Conservation (phyloP, 768 basidiomycete species). For the Leccinum subgranulosum region DNA sequence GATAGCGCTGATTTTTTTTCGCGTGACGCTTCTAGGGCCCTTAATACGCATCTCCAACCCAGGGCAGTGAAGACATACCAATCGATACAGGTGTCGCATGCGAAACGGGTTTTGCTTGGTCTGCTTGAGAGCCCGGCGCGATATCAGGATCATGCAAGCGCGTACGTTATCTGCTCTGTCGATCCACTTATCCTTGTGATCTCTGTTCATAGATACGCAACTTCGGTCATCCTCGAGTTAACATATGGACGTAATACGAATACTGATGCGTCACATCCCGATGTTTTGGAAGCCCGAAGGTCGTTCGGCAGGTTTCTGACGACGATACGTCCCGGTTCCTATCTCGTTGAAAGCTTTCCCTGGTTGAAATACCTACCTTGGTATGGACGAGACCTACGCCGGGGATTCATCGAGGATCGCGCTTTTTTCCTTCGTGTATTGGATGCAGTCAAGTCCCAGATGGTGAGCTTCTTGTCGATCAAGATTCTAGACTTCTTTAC, state of each 20-base stretch:
- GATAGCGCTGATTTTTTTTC: not conserved
- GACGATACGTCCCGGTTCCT: constrained; percentile 28
- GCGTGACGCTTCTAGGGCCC: constrained; percentile 36
- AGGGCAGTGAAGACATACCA: constrained; percentile 43
- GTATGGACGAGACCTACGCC: constrained; percentile 52
- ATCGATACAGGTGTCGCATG: constrained; percentile 40
- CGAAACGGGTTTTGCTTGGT: constrained; percentile 7
- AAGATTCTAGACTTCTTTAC: not conserved
- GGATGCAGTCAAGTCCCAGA: constrained; percentile 37
- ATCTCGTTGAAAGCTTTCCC: constrained; percentile 34
- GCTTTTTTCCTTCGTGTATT: constrained; percentile 46
- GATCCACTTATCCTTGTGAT: constrained; percentile 6
- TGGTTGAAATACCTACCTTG: constrained; percentile 48
- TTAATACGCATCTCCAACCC: constrained; percentile 53
- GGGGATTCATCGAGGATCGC: constrained; percentile 49
- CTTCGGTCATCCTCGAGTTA: constrained; percentile 13
- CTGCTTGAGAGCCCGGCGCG: constrained; percentile 11
- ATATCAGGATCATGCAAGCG: constrained; percentile 23
- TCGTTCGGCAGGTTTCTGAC: constrained; percentile 18
- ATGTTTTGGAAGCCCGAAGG: constrained; percentile 17
- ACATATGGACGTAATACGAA: constrained; percentile 20
- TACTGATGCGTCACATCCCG: constrained; percentile 13
- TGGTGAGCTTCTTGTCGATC: constrained; percentile 28
- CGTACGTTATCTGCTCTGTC: constrained; percentile 37
- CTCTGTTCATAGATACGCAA: constrained; percentile 11